Base-by-base conservation (phyloP, 768 basidiomycete species). In the Leccinum truebloodii region DNA sequence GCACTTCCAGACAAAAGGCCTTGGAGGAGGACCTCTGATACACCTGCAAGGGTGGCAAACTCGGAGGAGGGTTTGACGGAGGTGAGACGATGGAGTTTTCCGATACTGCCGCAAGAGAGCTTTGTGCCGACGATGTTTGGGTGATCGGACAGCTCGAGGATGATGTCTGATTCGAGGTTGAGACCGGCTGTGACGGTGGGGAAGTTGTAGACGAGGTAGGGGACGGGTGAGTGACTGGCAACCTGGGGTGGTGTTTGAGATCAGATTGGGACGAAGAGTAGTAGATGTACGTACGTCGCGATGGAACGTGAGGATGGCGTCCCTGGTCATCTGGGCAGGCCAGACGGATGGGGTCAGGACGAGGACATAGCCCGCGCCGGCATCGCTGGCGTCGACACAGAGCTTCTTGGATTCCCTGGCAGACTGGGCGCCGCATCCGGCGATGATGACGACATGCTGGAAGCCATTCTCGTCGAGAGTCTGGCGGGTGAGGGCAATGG, bases 111-210 rank as follows among this genome's bases (percentile, higher is more conserved):
- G 70, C 92, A 94, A 34, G 93, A 94, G 24, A 95, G 80, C 75
- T 90, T 94, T 54, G 83, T 86, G 60, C 93, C 93, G 60, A 94
- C 88, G 64, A 92, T 91, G 75, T 94, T 94, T 6, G 89, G 89
- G 70, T 93, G 92, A 50, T 81, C 73, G 4, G 89, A 86, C 35
- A 95, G 81, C 18, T 80, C 77, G 54, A 79, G 79, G 67, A 95
- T 81, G 54, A 82, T 81, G 71, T 94, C 92, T 0, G 91, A 92
- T 71, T 92, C 89, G 41, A 95, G 84, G 70, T 95, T 90, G 61
- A 90, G 83, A 14, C 93, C 92, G 1, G 92, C 87, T 14, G 88
- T 89, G 57, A 90, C 90, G 52, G 78, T 80, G 48, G 92, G 90
- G 76, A 93, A 94, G 76, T 94, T 94, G 79, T 94, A 94, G 54